Conservation (phyloP, 805 yeast genomes). For the Metschnikowia henanensis region DNA sequence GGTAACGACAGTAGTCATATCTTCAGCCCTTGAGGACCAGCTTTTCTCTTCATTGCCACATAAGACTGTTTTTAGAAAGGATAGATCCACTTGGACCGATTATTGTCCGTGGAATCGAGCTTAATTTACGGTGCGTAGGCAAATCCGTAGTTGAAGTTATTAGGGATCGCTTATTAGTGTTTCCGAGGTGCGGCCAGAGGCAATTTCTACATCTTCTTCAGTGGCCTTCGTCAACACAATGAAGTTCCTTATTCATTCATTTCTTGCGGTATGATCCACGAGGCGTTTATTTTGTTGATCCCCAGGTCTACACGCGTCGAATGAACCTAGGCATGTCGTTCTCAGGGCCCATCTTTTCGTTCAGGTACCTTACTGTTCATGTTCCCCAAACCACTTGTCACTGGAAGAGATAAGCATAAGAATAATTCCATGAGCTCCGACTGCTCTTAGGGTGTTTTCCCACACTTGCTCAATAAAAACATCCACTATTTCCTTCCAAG, state of each 20-base stretch:
- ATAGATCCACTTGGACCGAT: constrained; percentile 78
- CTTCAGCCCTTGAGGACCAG: constrained; percentile 78
- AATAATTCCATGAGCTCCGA: background rate
- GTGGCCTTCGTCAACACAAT: constrained; percentile 28
- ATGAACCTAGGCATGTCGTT: background rate
- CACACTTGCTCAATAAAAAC: too few species aligned
- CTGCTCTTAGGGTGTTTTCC: too few species aligned
- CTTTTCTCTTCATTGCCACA: constrained; percentile 90
- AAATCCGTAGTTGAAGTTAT: constrained; percentile 35
- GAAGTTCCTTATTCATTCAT: constrained; percentile 48
- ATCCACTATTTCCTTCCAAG: too few species aligned
- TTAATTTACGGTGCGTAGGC: constrained; percentile 73
- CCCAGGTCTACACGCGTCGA: constrained; percentile 11
- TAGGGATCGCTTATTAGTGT: constrained; percentile 34
- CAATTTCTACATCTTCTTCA: constrained; percentile 42
- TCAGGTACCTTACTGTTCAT: constrained; percentile 17
- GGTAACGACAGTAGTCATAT: constrained; percentile 91
- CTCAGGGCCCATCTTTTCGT: constrained; percentile 10
- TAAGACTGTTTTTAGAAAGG: constrained; percentile 95
- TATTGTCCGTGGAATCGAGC: constrained; percentile 79
- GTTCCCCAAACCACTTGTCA: constrained; percentile 21
- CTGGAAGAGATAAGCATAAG: constrained; percentile 4
- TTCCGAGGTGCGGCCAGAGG: constrained; percentile 46
- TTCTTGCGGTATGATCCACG: constrained; percentile 62
- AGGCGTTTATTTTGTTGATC: constrained; percentile 52